Base-by-base conservation (phyloP, 805 yeast genomes). In the Komagataella populi region DNA sequence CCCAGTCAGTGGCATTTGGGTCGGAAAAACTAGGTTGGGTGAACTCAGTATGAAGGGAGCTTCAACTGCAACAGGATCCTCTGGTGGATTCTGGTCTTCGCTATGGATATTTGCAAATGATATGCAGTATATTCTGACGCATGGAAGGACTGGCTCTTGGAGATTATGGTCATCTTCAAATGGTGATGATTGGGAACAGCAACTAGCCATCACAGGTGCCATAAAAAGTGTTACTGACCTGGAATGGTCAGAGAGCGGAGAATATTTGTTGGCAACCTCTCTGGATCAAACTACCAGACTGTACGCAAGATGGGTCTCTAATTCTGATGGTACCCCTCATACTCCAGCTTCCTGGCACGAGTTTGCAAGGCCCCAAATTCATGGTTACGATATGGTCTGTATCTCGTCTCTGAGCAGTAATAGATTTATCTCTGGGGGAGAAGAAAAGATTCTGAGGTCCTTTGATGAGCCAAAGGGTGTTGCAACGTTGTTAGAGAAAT, bases 31-130 rank as follows among this genome's bases (percentile, higher is more conserved):
- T 17, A 71, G 98, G 57, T 69, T 93, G 17, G 99, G 99, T 48
- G 98, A 95, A 59, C 73, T 93, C 54, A 84, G 96, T 46, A 84
- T 89, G 49, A 91, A 93, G 66, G 99, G 99, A 59, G 96, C 99
- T 0, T 85, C 96, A 3, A 89, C 99, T 0, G 99, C 99, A 3
- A 93, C 99, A 0, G 99, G 99, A 6, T 84, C 99, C 0, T 81
- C 81, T 6, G 83, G 83, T 44, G 83, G 83, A 1, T 78, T 78
- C 58, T 78, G 81, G 80, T 70, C 76, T 4, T 72, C 77, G 47
- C 60, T 83, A 23, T 93, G 98, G 98, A 76, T 83, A 49, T 63
- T 66, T 6, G 67, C 71, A 30, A 61, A 65, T 39, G 68, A 58
- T 0, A 56, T 57, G n/a, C 72, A 78, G 54, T 75, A 73, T 55